phyloP scores from a whole-genome alignment of 768 basidiomycete genomes.

The Mycena indigotica region DNA sequence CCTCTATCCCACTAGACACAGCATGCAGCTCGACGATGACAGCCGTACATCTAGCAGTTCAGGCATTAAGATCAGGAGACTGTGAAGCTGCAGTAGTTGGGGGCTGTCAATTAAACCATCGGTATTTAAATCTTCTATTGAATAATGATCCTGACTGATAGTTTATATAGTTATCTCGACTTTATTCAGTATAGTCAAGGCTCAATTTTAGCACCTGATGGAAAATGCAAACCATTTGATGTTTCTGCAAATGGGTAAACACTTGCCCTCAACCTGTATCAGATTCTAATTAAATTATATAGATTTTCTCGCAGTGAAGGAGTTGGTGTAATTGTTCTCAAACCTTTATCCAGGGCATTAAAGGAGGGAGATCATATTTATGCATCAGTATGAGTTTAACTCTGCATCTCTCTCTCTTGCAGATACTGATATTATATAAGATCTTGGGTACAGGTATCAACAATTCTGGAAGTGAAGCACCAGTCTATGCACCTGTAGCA shows the following conservation, averaged over 20 bases:
- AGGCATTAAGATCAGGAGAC: conserved; percentile 36
- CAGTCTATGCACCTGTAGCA: conserved; percentile 34
- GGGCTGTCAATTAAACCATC: conserved; percentile 31
- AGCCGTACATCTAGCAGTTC: conserved; percentile 41
- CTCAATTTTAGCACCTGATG: conserved; percentile 33
- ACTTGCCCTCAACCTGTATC: background rate
- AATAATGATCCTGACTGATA: background rate
- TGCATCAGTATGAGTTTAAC: conserved; percentile 23
- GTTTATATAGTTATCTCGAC: conserved; percentile 24
- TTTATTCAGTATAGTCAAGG: conserved; percentile 23
- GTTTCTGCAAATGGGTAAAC: conserved; percentile 34
- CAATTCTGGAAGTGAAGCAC: conserved; percentile 29
- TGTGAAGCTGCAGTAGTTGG: conserved; percentile 40
- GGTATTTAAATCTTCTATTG: conserved; percentile 19
- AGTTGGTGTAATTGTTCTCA: conserved; percentile 31
- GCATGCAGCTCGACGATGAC: conserved; percentile 40
- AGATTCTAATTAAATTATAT: background rate
- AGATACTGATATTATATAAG: conserved; percentile 7
- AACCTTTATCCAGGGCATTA: conserved; percentile 31
- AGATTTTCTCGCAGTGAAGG: conserved; percentile 34
- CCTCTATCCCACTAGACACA: conserved; percentile 41
- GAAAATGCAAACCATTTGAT: conserved; percentile 40
- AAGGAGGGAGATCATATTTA: conserved; percentile 33
- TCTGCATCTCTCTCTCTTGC: background rate
- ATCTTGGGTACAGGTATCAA: conserved; percentile 39